Evolutionary conservation across 108 stramenopile genomes (phyloP), one percentile per base, ranked within the genome.

Genomic region (Pseudonitzschia pungens): DNA sequence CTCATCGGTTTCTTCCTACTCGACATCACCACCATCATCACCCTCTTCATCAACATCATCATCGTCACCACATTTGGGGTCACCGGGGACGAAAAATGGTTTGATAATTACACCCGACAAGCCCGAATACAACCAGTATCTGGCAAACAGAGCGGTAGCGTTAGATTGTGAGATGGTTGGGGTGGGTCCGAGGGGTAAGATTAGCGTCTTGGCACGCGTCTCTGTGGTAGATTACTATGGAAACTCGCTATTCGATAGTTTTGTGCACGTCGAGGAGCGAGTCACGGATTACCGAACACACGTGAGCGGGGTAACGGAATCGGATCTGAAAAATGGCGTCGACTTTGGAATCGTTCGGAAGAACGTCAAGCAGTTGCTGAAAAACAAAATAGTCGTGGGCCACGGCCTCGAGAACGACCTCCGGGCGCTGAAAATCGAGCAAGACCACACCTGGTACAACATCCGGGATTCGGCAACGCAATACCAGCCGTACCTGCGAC

Each of bases 151-250:
- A 58, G 51, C 74, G 66, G 79, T 95, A 28, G 94, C 84, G n/a
- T 71, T 98, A 65, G 95, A 98, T 56, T 95, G 94, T 50, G 96
- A 98, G 57, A 83, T 97, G 96, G 97, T 98, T 0, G 96, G 97
- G 40, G 87, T 95, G 5, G 89, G 92, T 26, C 71, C 77, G 2
- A 60, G 67, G 42, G 85, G 89, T 31, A 72, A 56, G 33, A 54
- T 55, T 24, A 89, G 88, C 22, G 89, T 77, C 26, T 68, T 96
- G 55, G 95, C 95, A 21, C 84, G 91, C 4, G 86, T 93, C 10
- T 77, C 88, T 15, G 54, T 93, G 1, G 80, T 90, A 24, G 79
- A 89, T 53, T 91, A 81, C 65, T 68, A 82, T 51, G 85, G 84
- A 24, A 53, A 81, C 21, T 56, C 77, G 18, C 21, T 93, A n/a